Conservation (phyloP, 2,329 filamentous ascomycete genomes). For the Beauveria varroae region DNA sequence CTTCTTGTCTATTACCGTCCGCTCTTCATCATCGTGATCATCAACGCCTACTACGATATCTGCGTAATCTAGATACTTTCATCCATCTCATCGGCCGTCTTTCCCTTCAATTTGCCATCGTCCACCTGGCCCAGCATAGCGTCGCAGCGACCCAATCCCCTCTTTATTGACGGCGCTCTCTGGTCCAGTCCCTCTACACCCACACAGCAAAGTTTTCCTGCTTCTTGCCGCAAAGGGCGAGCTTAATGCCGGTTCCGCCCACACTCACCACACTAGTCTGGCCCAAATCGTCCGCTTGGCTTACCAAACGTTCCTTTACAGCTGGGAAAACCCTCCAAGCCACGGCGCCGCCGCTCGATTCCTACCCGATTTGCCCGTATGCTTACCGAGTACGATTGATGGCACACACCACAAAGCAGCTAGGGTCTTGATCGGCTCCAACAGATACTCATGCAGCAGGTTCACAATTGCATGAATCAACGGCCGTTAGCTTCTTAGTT, state of each 20-base stretch:
- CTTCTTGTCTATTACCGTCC: background rate
- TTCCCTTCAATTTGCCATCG: no score
- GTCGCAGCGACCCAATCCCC: no score
- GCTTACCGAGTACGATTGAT: background rate
- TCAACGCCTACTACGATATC: background rate
- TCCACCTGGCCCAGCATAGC: no score
- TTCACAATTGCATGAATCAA: background rate
- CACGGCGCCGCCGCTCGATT: constrained; percentile 1
- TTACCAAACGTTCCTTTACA: background rate
- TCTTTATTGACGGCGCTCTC: background rate
- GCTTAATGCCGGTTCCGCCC: constrained; percentile 1
- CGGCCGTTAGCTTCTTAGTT: background rate
- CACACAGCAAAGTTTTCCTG: background rate
- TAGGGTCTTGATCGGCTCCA: background rate
- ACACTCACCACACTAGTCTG: background rate
- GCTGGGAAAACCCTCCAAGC: background rate
- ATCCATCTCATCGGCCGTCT: background rate
- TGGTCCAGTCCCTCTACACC: background rate
- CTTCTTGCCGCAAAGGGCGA: background rate
- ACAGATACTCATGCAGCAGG: background rate
- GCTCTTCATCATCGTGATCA: background rate
- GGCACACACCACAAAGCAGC: background rate
- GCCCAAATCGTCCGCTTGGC: background rate
- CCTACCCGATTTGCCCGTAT: constrained; percentile 3
- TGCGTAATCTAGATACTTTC: background rate